phyloP scores from a whole-genome alignment of 768 basidiomycete genomes.

The Xerocomus spinulosus region DNA sequence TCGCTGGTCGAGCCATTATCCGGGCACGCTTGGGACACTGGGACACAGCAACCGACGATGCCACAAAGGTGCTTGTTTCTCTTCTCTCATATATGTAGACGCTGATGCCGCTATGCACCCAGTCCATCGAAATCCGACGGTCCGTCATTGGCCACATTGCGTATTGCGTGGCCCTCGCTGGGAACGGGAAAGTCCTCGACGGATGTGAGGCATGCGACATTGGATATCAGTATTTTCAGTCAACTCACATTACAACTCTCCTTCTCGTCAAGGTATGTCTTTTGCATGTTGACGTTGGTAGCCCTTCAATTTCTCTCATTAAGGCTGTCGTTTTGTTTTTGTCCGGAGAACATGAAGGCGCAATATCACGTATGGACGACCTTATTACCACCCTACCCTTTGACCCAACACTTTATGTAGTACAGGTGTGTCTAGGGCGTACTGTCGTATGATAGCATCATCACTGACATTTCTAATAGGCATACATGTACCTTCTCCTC shows the following conservation, averaged over 20 bases:
- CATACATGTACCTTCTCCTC: constrained; percentile 8
- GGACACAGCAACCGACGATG: neutral
- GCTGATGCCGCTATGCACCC: neutral
- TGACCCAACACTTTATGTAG: neutral
- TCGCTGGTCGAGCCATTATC: neutral
- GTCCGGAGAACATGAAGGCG: neutral
- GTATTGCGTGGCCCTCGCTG: neutral
- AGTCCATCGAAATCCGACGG: neutral
- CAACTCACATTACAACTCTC: neutral
- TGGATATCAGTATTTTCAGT: neutral
- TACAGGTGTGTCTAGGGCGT: neutral
- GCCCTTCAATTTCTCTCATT: neutral
- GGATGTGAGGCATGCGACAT: neutral
- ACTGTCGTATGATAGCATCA: neutral
- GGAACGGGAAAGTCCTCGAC: neutral
- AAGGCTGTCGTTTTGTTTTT: neutral
- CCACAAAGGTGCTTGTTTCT: neutral
- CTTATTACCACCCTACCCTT: neutral
- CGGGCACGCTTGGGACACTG: neutral
- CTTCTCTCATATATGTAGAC: neutral
- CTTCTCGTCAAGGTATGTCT: neutral
- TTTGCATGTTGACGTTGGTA: neutral
- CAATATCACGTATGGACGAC: neutral
- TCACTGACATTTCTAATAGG: neutral
- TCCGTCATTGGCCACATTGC: constrained; percentile 6